Conservation (phyloP, 345 rosid species). For the Arabidopsis arenosa region DNA sequence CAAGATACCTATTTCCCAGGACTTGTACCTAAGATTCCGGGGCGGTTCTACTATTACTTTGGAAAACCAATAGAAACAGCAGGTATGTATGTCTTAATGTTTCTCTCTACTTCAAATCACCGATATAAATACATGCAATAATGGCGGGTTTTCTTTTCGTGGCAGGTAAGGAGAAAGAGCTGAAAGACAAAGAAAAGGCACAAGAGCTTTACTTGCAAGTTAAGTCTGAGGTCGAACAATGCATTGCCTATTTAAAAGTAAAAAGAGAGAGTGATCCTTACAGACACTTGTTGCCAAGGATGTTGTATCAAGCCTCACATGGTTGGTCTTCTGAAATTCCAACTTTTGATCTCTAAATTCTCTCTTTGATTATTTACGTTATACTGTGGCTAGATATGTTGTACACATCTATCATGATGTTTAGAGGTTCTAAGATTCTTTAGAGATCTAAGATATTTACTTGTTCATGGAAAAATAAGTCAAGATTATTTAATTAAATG, state of each 20-base stretch:
- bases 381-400: neutral
- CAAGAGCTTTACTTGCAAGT: slow-evolving; percentile 65
- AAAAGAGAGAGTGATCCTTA: slow-evolving; percentile 76
- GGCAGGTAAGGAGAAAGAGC: slow-evolving; percentile 56
- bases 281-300: slow-evolving; percentile 58
- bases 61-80: slow-evolving; percentile 77
- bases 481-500: neutral
- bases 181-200: slow-evolving; percentile 58
- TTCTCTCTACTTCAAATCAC: neutral
- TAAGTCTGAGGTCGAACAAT: slow-evolving; percentile 67
- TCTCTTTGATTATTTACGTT: neutral
- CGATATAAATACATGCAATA: neutral
- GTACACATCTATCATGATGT: neutral
- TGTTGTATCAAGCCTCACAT: slow-evolving; percentile 55
- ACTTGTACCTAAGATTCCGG: slow-evolving; percentile 72
- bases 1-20: slow-evolving; percentile 62
- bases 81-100: slow-evolving; percentile 47
- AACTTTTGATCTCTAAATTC: slow-evolving; percentile 56
- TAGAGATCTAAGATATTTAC: neutral
- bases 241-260: slow-evolving; percentile 59
- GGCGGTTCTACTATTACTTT: slow-evolving; percentile 72
- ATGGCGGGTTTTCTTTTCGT: neutral
- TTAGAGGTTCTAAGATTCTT: neutral
- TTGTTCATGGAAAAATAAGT: neutral
- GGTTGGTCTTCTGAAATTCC: slow-evolving; percentile 62